Evolutionary conservation across 306 rosid genomes (phyloP), one percentile per base, ranked within the genome.

Genomic region (Glycyrrhiza uralensis): DNA sequence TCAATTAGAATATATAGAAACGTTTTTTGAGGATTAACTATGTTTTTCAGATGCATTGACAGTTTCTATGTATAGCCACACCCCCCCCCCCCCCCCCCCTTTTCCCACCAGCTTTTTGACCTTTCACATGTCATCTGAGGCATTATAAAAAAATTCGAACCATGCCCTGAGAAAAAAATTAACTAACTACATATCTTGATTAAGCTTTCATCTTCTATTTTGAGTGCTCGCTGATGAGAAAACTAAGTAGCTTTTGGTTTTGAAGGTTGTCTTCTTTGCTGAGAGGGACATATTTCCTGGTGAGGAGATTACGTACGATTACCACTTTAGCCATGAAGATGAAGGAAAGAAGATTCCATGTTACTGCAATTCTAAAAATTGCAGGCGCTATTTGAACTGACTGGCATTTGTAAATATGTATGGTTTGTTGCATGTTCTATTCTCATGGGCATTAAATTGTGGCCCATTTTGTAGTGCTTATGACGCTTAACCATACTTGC

Each of bases 321-420:
- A 89, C 78, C 85, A 86, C 61, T 89, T 89, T 20, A 89, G 81
- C 84, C 82, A 81, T 11, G 95, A 89, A 70, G 95, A 86, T 35
- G 91, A 89, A 84, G 95, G 91, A 71, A 87, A 84, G 85, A 87
- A 87, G 85, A 81, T 89, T 41, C 89, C 88, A 7, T 89, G 95
- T 71, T 86, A 74, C 71, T 89, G 91, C 77, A 79, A 81, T 63
- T 81, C 95, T 10, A 83, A 71, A 59, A 89, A 86, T 54, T 89
- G 95, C 83, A 83, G 91, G 84, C 89, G 95, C 77, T 85, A 74
- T 59, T 45, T 86, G 78, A 89, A 89, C 71, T 89, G 76, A 84
- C 33, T 30, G 15, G 58, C 30, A 12, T 22, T 12, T 51, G 80
- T 59, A 15, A 36, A 62, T 78, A 3, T 11, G 11, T 9, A 19